Conservation (phyloP, 371 early-diverging fungal species). For the Mycotypha africana region DNA sequence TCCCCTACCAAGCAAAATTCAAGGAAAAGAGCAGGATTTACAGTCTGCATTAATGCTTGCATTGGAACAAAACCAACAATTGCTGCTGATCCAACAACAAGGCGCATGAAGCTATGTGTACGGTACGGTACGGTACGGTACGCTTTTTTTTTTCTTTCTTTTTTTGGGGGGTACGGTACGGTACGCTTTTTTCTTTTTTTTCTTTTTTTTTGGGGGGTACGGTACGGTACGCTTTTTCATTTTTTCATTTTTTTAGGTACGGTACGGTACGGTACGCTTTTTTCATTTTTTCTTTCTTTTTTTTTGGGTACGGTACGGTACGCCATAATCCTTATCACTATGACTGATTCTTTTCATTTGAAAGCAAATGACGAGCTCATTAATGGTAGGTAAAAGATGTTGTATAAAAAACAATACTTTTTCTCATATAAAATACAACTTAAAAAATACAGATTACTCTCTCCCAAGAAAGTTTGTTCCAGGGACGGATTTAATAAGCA, state of each 20-base stretch:
- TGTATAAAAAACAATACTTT: constrained; percentile 2
- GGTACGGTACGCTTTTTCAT: too few species aligned
- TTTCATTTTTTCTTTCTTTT: not conserved
- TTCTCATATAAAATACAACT: constrained; percentile 2
- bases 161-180: too few species aligned
- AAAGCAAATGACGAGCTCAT: not conserved
- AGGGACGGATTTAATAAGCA: constrained; percentile 2
- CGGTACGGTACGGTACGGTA: too few species aligned
- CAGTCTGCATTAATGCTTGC: too few species aligned
- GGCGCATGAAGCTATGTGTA: too few species aligned
- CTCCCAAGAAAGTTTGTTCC: constrained; percentile 1
- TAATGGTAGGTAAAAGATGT: constrained; percentile 2
- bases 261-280: not conserved
- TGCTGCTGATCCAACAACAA: too few species aligned
- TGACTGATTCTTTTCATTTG: not conserved
- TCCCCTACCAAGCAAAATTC: too few species aligned
- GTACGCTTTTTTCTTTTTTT: too few species aligned
- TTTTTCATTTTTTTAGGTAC: not conserved
- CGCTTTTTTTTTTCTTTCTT: too few species aligned
- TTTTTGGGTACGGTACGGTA: constrained; percentile 1
- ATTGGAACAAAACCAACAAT: too few species aligned
- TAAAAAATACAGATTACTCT: constrained; percentile 2
- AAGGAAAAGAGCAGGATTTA: too few species aligned
- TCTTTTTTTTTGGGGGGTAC: too few species aligned
- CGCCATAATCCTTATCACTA: not conserved